Conservation (phyloP, 2,329 filamentous ascomycete genomes). For the Arachnopeziza araneosa region DNA sequence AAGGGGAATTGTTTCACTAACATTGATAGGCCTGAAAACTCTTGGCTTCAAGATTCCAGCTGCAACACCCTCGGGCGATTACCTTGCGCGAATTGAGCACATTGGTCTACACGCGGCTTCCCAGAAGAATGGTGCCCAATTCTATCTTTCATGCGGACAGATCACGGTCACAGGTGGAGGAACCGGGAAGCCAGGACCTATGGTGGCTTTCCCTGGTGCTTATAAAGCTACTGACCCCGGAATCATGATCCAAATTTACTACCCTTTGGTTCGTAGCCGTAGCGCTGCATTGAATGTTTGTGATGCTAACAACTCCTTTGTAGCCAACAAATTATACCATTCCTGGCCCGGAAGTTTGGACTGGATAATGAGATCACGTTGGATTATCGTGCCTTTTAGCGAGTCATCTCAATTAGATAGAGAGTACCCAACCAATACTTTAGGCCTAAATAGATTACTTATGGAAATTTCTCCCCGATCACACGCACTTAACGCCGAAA, state of each 20-base stretch:
- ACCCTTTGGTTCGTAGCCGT: conserved; percentile 27
- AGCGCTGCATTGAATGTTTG: not conserved
- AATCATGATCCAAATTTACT: conserved; percentile 31
- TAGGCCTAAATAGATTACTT: too few species aligned
- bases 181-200: conserved; percentile 32
- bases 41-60: conserved; percentile 27
- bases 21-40: conserved; percentile 9
- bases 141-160: conserved; percentile 35
- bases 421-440: too few species aligned
- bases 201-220: conserved; percentile 33
- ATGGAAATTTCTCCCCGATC: too few species aligned
- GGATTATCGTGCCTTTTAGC: not conserved
- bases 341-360: conserved; percentile 24
- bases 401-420: too few species aligned
- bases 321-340: conserved; percentile 24
- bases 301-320: not conserved
- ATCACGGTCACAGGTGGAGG: conserved; percentile 39
- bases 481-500: too few species aligned
- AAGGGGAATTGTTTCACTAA: not conserved
- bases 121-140: conserved; percentile 15
- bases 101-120: conserved; percentile 24
- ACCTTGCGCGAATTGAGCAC: conserved; percentile 33
- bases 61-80: conserved; percentile 33
- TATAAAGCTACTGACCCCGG: conserved; percentile 33
- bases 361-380: conserved; percentile 4